Percentiles rank a stretch among this genome's conserved stretches.
Conservation (phyloP, 1,139 yeast species). For the Zygosaccharomyces sapae region DNA sequence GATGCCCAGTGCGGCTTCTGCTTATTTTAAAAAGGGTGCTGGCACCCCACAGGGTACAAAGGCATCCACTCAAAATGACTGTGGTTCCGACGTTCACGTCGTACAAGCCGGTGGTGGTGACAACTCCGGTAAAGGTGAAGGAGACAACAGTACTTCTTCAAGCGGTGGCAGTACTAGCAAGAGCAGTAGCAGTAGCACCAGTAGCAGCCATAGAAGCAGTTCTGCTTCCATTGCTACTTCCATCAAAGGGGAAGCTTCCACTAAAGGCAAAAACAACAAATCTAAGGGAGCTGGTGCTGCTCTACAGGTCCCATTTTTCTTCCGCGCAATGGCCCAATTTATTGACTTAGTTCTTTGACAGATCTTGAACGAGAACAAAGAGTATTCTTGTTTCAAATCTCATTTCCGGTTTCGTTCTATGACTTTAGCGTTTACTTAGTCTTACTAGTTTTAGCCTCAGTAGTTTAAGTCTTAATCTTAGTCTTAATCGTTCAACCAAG, state of each 20-base stretch:
- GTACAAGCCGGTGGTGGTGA: slow-evolving; percentile 9
- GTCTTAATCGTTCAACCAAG: slow-evolving; percentile 1
- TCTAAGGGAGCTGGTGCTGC: slow-evolving; percentile 22
- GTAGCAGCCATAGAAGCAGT: not conserved
- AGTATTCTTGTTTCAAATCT: not conserved
- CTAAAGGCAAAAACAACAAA: slow-evolving; percentile 14
- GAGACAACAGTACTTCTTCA: not conserved
- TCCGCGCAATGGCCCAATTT: slow-evolving; percentile 20
- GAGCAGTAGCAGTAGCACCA: not conserved
- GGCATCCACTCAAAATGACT: slow-evolving; percentile 68
- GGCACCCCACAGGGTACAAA: slow-evolving; percentile 77
- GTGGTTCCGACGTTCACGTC: slow-evolving; percentile 44
- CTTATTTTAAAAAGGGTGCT: slow-evolving; percentile 66
- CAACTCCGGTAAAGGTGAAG: not conserved
- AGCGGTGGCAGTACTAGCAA: not conserved
- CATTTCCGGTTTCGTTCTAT: not conserved
- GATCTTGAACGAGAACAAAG: too few species aligned
- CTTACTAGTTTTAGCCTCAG: not conserved
- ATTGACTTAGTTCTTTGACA: slow-evolving; percentile 9
- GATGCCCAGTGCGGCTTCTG: slow-evolving; percentile 75
- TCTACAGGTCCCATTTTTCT: slow-evolving; percentile 21
- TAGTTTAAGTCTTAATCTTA: not conserved
- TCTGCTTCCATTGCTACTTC: slow-evolving; percentile 13
- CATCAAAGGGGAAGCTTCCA: too few species aligned
- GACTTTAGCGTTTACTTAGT: not conserved